Conservation (phyloP, 2,329 filamentous ascomycete species). For the Mycosphaerella sp. region DNA sequence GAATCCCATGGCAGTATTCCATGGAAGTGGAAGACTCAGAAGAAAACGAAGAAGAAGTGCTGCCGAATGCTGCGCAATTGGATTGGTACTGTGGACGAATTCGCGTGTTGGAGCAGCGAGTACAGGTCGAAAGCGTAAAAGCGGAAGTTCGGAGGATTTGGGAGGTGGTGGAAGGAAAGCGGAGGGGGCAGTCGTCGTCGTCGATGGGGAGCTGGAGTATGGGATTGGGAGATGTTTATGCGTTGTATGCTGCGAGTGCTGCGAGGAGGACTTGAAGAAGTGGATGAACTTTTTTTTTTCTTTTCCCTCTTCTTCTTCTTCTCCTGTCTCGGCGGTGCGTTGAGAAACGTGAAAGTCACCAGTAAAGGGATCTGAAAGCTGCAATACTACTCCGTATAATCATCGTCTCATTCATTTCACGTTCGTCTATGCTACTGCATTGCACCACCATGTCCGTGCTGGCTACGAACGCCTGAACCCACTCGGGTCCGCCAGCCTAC, state of each 20-base stretch:
- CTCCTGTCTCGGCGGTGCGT: too few relatives aligned
- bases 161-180: slow-evolving; percentile 3
- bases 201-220: slow-evolving; percentile 6
- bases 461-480: too few relatives aligned
- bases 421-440: not conserved
- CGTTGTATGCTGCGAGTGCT: too few relatives aligned
- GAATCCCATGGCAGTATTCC: slow-evolving; percentile 5
- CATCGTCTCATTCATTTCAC: not conserved
- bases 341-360: too few relatives aligned
- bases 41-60: too few relatives aligned
- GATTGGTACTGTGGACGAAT: slow-evolving; percentile 10
- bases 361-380: too few relatives aligned
- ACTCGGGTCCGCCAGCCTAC: too few relatives aligned
- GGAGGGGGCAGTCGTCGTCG: not conserved
- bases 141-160: slow-evolving; percentile 5
- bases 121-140: not conserved
- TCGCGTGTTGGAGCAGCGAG: slow-evolving; percentile 1
- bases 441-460: too few relatives aligned
- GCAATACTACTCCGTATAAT: too few relatives aligned
- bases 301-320: too few relatives aligned
- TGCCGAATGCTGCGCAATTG: slow-evolving; percentile 3
- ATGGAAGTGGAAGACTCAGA: not conserved
- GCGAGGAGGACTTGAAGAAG: too few relatives aligned
- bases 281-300: too few relatives aligned
- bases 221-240: slow-evolving; percentile 10